phyloP scores from a whole-genome alignment of 1,284 basidiomycete species.

The Hemileia vastatrix region DNA sequence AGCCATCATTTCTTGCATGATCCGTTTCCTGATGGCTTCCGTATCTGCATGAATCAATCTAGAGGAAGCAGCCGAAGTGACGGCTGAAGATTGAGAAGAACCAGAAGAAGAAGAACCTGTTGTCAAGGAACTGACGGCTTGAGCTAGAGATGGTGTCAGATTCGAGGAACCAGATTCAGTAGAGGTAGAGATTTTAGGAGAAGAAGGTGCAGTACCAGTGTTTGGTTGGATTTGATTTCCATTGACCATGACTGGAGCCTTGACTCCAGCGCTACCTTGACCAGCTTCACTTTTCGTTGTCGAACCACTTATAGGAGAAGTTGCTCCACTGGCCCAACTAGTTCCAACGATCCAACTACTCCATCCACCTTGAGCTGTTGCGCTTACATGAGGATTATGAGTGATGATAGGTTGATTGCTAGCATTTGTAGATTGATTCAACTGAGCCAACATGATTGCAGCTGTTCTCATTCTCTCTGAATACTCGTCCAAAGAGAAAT shows the following conservation, averaged over 20 bases:
- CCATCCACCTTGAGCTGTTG: conserved; percentile 35
- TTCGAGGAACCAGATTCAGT: neutral
- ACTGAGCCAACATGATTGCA: conserved; percentile 93
- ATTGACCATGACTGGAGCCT: conserved; percentile 24
- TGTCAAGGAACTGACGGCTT: neutral
- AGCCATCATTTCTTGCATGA: conserved; percentile 97
- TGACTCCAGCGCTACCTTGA: conserved; percentile 33
- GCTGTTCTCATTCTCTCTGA: conserved; percentile 96
- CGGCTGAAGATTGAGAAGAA: too few species aligned
- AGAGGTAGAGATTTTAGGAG: neutral
- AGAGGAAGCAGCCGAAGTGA: conserved; percentile 2
- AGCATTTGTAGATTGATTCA: conserved; percentile 62
- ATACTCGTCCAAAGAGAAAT: conserved; percentile 71
- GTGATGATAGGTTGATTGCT: neutral
- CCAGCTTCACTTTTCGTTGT: conserved; percentile 29
- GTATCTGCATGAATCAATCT: conserved; percentile 69
- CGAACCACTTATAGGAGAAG: neutral
- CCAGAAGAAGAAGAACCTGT: conserved; percentile 13
- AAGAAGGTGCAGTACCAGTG: neutral
- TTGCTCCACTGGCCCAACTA: conserved; percentile 54
- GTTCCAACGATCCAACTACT: conserved; percentile 62
- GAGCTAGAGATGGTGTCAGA: neutral
- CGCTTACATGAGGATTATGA: conserved; percentile 27
- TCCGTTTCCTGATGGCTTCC: conserved; percentile 77
- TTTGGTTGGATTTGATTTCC: neutral